Percentiles rank a stretch among this genome's conserved stretches.
Conservation (phyloP, 805 yeast species). For the Saccharomycopsis sp. region DNA sequence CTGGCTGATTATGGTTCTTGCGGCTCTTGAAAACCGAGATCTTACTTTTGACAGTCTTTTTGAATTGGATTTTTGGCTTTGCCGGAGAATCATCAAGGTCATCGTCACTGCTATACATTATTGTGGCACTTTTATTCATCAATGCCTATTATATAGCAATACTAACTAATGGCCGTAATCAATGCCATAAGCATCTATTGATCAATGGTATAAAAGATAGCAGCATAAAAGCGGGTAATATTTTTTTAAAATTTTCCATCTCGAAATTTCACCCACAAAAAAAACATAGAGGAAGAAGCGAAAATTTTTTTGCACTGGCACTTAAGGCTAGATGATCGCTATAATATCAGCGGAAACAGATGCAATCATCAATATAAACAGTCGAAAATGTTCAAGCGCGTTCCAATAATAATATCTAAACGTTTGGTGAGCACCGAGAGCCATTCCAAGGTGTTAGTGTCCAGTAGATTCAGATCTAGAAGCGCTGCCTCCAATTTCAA, state of each 20-base stretch:
- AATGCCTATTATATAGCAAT: neutral
- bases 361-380: neutral
- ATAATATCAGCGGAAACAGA: neutral
- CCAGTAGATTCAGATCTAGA: conserved; percentile 14
- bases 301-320: neutral
- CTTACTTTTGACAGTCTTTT: neutral
- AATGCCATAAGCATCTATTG: too few species aligned
- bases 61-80: neutral
- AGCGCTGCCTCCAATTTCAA: conserved; percentile 19
- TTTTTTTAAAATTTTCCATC: neutral
- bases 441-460: conserved; percentile 1
- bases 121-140: neutral
- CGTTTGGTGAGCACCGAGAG: neutral
- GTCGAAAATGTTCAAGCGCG: neutral
- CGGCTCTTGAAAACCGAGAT: neutral
- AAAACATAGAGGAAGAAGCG: neutral
- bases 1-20: neutral
- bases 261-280: neutral
- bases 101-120: neutral
- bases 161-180: too few species aligned
- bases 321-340: too few species aligned
- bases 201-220: too few species aligned
- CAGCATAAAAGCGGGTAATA: neutral
- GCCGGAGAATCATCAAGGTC: neutral
- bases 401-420: neutral